These are phyloP conservation scores for Lactarius psammicola DNA, from an alignment of 768 basidiomycete genomes.

Conservation along the genomic window DNA sequence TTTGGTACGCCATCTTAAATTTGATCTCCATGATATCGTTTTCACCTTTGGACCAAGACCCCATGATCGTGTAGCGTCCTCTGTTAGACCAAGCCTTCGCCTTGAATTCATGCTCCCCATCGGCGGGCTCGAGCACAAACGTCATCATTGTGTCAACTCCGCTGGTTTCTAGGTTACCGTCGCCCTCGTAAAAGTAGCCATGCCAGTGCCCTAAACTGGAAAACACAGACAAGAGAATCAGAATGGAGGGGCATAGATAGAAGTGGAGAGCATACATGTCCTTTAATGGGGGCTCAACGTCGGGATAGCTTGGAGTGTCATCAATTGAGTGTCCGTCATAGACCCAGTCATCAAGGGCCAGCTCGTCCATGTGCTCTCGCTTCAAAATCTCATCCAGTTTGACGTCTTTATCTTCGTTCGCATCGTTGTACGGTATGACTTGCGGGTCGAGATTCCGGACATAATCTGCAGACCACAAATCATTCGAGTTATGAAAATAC, in stretches of 20 bases:
- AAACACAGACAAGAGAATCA: background rate
- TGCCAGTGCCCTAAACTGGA: conserved; percentile 24
- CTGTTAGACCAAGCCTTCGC: conserved; percentile 19
- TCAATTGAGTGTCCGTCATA: conserved; percentile 22
- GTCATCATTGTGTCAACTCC: conserved; percentile 17
- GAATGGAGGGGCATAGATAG: background rate
- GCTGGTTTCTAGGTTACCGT: background rate
- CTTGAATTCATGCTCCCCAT: conserved; percentile 14
- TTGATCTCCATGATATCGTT: conserved; percentile 22
- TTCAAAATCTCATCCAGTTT: conserved; percentile 11
- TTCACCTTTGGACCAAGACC: conserved; percentile 24
- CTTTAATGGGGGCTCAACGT: conserved; percentile 15
- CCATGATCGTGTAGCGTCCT: conserved; percentile 25
- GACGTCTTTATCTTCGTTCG: conserved; percentile 16
- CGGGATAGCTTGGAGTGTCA: background rate
- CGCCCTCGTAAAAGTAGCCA: conserved; percentile 18
- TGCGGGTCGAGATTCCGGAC: background rate
- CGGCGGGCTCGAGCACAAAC: conserved; percentile 14
- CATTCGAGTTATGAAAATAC: background rate
- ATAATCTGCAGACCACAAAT: conserved; percentile 10
- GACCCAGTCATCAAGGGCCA: conserved; percentile 14
- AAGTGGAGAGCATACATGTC: conserved; percentile 10
- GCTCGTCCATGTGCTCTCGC: background rate
- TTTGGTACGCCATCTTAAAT: conserved; percentile 25
- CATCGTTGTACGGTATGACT: conserved; percentile 6